Base-by-base conservation (phyloP, 2,329 filamentous ascomycete genomes). In the Diplodia scrobiculata region DNA sequence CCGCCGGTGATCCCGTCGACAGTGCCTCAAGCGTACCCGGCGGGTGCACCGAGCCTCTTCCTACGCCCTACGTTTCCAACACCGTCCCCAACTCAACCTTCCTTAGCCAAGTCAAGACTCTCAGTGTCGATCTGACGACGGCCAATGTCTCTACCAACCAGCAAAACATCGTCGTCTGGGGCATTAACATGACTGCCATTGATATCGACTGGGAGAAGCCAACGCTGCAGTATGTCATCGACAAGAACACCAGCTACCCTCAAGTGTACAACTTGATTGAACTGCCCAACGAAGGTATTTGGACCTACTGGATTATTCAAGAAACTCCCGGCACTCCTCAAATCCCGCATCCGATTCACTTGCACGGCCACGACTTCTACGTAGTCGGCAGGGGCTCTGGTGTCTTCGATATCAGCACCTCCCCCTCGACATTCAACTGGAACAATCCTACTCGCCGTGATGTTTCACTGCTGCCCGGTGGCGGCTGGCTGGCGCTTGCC, bases 401-500 rank as follows among this genome's bases (percentile, higher is more conserved):
- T 9, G 71, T 69, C 11, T 79, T 77, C 66, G 69, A 71, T 9
- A 68, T 48, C 25, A 59, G n/a, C 41, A 54, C 53, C 3, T 68
- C 65, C 1, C 66, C 67, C 2, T 64, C 70, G 3, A 70, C 69
- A 1, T 69, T 81, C 2, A 72, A 71, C 19, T 77, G 77, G 67
- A 67, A 67, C 48, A 75, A 75, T 54, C 75, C 75, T 3, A 66
- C 71, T 10, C 71, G 75, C 6, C 72, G 75, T 27, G 75, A 77
- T 65, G 71, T 72, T 21, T 69, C 71, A 13, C 67, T 74, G 52
- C 68, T 76, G 9, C 75, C 74, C 1, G 70, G 54, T 9, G 66
- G 68, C 29, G 75, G 74, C 29, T 80, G 80, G 71, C 79, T 79
- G 14, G 82, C 84, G 17, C 70, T 85, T 38, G 81, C 83, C 59